phyloP scores from a whole-genome alignment of 176 grass and related monocot species.

The Avena eriantha region DNA sequence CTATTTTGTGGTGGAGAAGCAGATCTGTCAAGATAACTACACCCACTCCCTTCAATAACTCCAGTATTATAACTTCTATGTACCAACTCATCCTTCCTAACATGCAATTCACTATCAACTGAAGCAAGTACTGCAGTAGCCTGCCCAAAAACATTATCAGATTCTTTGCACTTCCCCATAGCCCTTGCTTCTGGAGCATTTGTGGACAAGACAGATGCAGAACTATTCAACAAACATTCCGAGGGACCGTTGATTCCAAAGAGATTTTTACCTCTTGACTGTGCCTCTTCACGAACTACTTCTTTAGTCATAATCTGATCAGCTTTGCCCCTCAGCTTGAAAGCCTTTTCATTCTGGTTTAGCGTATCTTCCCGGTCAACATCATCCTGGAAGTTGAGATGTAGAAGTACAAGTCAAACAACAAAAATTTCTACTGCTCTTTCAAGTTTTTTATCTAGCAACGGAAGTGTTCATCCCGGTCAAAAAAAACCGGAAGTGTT shows the following conservation, averaged over 20 bases:
- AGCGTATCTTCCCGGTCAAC: conserved; percentile 38
- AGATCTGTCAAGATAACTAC: conserved; percentile 37
- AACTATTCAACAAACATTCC: conserved; percentile 36
- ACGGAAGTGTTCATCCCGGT: conserved; percentile 21
- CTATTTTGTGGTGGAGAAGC: conserved; percentile 33
- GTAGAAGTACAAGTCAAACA: conserved; percentile 32
- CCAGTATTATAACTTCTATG: conserved; percentile 33
- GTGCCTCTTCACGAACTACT: conserved; percentile 45
- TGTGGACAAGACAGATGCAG: conserved; percentile 35
- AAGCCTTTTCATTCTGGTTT: conserved; percentile 39
- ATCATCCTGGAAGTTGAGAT: conserved; percentile 55
- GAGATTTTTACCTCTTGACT: conserved; percentile 34
- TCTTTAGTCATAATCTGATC: conserved; percentile 36
- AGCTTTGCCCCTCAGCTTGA: conserved; percentile 36
- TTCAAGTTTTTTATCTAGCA: not conserved
- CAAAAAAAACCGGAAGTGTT: too few species aligned
- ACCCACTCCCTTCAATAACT: conserved; percentile 28
- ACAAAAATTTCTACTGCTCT: not conserved
- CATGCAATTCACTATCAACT: conserved; percentile 25
- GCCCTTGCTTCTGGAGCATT: conserved; percentile 35
- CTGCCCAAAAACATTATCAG: conserved; percentile 39
- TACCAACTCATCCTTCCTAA: conserved; percentile 34
- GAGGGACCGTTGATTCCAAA: not conserved
- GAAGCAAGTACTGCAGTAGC: conserved; percentile 32
- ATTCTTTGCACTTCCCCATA: conserved; percentile 36